Conservation (phyloP, 768 basidiomycete genomes). For the Lentinula raphanica region DNA sequence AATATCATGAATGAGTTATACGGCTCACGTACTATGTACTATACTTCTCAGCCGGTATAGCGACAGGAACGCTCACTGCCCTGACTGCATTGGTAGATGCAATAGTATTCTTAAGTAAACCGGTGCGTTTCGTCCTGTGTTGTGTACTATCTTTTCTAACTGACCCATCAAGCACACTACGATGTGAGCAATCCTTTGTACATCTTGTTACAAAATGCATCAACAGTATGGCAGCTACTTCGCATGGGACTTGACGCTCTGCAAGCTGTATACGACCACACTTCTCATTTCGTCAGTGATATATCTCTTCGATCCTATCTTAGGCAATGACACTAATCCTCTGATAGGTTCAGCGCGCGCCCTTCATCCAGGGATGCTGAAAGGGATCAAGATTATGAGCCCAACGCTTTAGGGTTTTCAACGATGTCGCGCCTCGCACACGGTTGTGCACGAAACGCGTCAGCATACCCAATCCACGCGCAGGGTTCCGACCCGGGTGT, state of each 20-base stretch:
- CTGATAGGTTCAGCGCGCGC: not conserved
- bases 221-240: not conserved
- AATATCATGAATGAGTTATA: too few relatives aligned
- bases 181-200: not conserved
- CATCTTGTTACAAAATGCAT: not conserved
- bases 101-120: too few relatives aligned
- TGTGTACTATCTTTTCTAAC: not conserved
- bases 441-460: too few relatives aligned
- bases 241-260: constrained; percentile 4
- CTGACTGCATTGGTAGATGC: too few relatives aligned
- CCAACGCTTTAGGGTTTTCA: too few relatives aligned
- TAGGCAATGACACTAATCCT: not conserved
- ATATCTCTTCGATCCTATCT: not conserved
- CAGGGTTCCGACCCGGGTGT: too few relatives aligned
- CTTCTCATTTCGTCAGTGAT: constrained; percentile 4
- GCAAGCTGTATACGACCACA: constrained; percentile 4
- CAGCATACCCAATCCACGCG: too few relatives aligned
- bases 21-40: too few relatives aligned
- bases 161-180: not conserved
- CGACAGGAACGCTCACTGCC: too few relatives aligned
- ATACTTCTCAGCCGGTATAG: too few relatives aligned
- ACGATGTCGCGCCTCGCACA: too few relatives aligned
- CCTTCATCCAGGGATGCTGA: not conserved
- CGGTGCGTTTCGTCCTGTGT: not conserved
- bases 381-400: not conserved